phyloP scores from a whole-genome alignment of 306 rosid genomes.

The Astragalus glycyphyllos region DNA sequence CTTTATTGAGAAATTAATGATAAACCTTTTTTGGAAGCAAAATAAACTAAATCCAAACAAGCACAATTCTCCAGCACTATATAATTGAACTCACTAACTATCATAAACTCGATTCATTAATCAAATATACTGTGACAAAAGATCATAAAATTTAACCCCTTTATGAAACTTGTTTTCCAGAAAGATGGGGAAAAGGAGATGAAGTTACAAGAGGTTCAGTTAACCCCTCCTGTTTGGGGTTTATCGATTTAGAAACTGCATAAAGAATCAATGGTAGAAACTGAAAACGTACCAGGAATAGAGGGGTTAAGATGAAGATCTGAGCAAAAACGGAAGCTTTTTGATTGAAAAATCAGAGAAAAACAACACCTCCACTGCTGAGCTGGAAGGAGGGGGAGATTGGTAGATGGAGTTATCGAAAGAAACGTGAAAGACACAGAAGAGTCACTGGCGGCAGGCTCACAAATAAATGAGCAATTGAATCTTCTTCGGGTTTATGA shows the following conservation, averaged over 20 bases:
- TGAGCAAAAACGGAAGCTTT: constrained; percentile 33
- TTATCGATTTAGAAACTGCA: constrained; percentile 1
- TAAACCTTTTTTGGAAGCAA: constrained; percentile 2
- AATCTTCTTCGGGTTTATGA: constrained; percentile 37
- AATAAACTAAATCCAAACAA: constrained; percentile 10
- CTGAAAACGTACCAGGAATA: constrained; percentile 46
- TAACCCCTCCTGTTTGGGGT: background rate
- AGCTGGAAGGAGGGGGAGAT: constrained; percentile 6
- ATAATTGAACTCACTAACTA: background rate
- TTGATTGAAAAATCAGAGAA: constrained; percentile 32
- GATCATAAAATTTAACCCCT: background rate
- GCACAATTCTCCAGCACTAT: constrained; percentile 22
- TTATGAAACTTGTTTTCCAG: background rate
- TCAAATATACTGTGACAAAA: background rate
- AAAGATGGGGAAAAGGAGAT: background rate
- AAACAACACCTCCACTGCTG: constrained; percentile 26
- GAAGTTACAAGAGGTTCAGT: constrained; percentile 3
- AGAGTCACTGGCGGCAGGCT: background rate
- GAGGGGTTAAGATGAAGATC: constrained; percentile 64
- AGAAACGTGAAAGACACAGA: constrained; percentile 16
- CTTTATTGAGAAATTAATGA: constrained; percentile 6
- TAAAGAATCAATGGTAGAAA: constrained; percentile 9
- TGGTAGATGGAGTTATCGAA: constrained; percentile 28
- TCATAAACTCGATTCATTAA: constrained; percentile 9
- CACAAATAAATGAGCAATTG: constrained; percentile 14